phyloP scores from a whole-genome alignment of 345 rosid species.

The Pugionium cornutum region DNA sequence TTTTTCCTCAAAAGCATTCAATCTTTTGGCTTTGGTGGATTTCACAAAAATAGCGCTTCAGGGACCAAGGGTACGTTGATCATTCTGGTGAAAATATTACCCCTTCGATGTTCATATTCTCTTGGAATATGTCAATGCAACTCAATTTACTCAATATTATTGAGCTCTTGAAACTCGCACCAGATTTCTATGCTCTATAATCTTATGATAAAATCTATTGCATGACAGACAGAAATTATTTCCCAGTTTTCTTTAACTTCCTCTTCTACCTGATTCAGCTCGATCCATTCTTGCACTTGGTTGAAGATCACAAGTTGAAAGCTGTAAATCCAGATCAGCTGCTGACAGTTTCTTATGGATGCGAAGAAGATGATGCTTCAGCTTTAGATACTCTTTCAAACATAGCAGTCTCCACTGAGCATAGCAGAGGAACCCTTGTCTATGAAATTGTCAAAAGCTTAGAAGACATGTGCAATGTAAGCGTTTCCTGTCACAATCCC shows the following conservation, averaged over 20 bases:
- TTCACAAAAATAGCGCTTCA: conserved; percentile 55
- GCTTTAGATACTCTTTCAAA: conserved; percentile 64
- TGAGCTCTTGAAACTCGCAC: no score
- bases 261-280: conserved; percentile 51
- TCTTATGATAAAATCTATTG: neutral
- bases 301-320: conserved; percentile 74
- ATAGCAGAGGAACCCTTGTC: conserved; percentile 60
- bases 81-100: conserved; percentile 5
- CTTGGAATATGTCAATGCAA: no score
- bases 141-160: no score
- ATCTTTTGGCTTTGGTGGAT: conserved; percentile 58
- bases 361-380: conserved; percentile 65
- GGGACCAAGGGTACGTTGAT: conserved; percentile 57
- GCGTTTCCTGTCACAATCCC: conserved; percentile 27
- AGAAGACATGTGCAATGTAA: conserved; percentile 60
- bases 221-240: neutral
- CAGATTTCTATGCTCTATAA: neutral
- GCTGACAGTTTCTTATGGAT: conserved; percentile 53
- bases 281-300: conserved; percentile 77
- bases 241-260: conserved; percentile 18
- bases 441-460: conserved; percentile 74
- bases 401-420: conserved; percentile 55
- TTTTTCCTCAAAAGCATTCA: conserved; percentile 75
- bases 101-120: no score
- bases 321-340: conserved; percentile 52